Evolutionary conservation across 2,329 filamentous ascomycete genomes (phyloP).

Genomic region (Hypoxylon sp.): DNA sequence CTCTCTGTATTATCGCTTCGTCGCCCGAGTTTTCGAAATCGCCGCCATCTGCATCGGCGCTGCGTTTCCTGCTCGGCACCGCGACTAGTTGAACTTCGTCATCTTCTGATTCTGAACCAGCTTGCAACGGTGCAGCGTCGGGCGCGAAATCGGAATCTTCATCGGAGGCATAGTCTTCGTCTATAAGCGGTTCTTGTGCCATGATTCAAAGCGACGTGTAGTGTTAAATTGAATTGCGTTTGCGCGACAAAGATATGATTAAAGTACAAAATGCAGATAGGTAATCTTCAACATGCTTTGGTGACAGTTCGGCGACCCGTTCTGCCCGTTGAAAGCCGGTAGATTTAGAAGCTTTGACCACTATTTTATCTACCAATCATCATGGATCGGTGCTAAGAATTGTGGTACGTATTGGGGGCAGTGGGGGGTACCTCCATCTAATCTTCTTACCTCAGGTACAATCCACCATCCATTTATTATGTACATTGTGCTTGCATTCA

Average conservation of each 20-base stretch:
- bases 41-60: conserved; percentile 55
- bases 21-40: conserved; percentile 80
- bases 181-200: conserved; percentile 59
- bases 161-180: conserved; percentile 75
- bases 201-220: conserved; percentile 53
- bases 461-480: too few relatives aligned
- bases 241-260: conserved; percentile 9
- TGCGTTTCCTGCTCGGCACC: conserved; percentile 54
- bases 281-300: not conserved
- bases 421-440: too few relatives aligned
- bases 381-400: not conserved
- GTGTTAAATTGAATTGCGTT: not conserved
- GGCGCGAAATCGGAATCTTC: conserved; percentile 82
- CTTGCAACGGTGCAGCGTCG: conserved; percentile 65
- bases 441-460: too few relatives aligned
- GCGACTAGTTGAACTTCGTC: conserved; percentile 47
- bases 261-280: not conserved
- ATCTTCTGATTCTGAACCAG: conserved; percentile 66
- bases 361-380: not conserved
- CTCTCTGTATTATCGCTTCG: conserved; percentile 76
- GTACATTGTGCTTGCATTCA: too few relatives aligned
- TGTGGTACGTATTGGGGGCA: too few relatives aligned
- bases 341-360: conserved; percentile 29
- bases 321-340: conserved; percentile 3
- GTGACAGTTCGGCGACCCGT: conserved; percentile 6